These are phyloP conservation scores for Pseudotsuga menziesii DNA, from an alignment of 75 land plant species.

Conservation along the genomic window DNA sequence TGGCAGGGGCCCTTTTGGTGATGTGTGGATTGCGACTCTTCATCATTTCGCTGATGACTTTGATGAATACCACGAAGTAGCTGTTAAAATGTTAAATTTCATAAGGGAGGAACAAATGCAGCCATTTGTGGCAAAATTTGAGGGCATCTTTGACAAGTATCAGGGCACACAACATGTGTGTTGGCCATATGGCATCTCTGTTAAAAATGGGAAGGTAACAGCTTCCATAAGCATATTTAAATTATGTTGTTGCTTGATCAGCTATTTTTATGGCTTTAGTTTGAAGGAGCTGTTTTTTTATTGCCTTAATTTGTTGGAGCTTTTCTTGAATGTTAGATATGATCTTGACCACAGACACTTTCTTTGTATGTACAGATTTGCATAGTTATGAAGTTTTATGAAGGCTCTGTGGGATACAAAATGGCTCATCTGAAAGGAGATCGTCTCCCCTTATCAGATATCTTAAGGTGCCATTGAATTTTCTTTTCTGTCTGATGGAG, in stretches of 20 bases:
- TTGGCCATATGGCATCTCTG: constrained; percentile 71
- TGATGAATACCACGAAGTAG: constrained; percentile 87
- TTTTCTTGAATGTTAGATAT: not conserved
- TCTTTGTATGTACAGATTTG: constrained; percentile 51
- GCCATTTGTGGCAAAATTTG: constrained; percentile 43
- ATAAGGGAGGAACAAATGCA: constrained; percentile 56
- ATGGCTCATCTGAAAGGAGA: constrained; percentile 79
- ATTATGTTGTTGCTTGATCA: not conserved
- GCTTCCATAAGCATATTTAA: not conserved
- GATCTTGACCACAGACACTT: not conserved
- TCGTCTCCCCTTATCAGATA: constrained; percentile 62
- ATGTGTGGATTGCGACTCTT: constrained; percentile 94
- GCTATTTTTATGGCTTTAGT: not conserved
- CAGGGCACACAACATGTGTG: constrained; percentile 52
- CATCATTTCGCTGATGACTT: constrained; percentile 64
- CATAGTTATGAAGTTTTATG: constrained; percentile 86
- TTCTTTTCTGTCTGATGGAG: not conserved
- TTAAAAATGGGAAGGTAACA: constrained; percentile 70
- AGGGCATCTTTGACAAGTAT: constrained; percentile 45
- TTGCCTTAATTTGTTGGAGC: not conserved
- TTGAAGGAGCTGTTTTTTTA: not conserved
- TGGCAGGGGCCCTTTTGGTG: constrained; percentile 94
- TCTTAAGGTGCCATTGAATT: constrained; percentile 52
- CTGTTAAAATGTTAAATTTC: constrained; percentile 75
- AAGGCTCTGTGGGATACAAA: constrained; percentile 88